A percentile compares a stretch with the other conserved stretches of the same genome.
Evolutionary conservation across 192 early-diverging fungal genomes (phyloP).

Genomic region (Coemansia erecta): DNA sequence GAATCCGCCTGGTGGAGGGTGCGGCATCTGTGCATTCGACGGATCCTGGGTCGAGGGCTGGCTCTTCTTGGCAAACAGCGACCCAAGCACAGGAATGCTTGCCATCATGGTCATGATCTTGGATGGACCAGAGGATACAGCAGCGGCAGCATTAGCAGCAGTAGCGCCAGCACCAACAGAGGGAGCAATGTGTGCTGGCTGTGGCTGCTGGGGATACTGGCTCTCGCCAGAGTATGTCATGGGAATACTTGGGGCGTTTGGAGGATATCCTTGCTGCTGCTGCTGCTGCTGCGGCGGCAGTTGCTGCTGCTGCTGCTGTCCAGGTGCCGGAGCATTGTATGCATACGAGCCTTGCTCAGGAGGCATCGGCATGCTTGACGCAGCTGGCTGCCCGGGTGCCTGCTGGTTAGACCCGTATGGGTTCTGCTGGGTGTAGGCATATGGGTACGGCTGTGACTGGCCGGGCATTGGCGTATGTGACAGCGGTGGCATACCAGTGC

Average conservation of each 20-base stretch:
- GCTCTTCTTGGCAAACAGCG: constrained; percentile 34
- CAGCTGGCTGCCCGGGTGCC: no score
- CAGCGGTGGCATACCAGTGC: not conserved
- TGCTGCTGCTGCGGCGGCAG: no score
- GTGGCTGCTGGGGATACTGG: not conserved
- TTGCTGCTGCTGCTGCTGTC: no score
- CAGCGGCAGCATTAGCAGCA: not conserved
- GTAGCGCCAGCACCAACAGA: not conserved
- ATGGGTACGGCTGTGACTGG: constrained; percentile 13
- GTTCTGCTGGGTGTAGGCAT: not conserved
- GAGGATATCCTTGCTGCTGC: no score
- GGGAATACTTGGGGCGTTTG: no score
- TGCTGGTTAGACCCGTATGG: no score
- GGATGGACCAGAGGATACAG: constrained; percentile 2
- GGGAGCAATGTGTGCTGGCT: not conserved
- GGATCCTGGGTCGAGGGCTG: not conserved
- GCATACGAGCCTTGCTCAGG: no score
- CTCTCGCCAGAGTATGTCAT: constrained; percentile 10
- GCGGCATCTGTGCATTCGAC: not conserved
- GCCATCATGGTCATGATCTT: constrained; percentile 44
- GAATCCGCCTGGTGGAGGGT: constrained; percentile 5
- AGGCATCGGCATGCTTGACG: no score
- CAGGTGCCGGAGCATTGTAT: no score
- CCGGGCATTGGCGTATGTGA: constrained; percentile 38
- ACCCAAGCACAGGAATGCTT: constrained; percentile 40